Base-by-base conservation (phyloP, 331 rosid genomes). In the Malus hybrid region DNA sequence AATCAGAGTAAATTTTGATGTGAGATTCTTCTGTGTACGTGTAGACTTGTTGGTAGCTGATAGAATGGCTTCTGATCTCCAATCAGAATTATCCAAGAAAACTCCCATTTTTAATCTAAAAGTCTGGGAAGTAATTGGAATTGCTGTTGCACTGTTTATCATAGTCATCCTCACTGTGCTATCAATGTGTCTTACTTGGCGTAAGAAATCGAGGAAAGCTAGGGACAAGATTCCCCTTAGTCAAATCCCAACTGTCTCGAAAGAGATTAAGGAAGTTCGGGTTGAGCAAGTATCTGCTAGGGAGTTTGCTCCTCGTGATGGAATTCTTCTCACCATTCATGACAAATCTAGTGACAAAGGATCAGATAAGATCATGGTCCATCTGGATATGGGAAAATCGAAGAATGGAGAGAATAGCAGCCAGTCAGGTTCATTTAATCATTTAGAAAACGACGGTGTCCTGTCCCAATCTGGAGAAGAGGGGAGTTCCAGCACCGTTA, bases 201-300 rank as follows among this genome's bases (percentile, higher is more conserved):
- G 88, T 81, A 90, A 90, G 89, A 93, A 87, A 74, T 88, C 93
- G 48, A 80, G 87, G 77, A 86, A 83, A 82, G 83, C 87, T 64
- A 80, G 84, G 78, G 71, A 78, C 44, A 85, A 70, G 56, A 76
- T 86, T 73, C 91, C 90, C 61, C 73, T 56, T 28, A 88, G 82
- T 82, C 95, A 86, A 79, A 93, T 90, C 86, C 98, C 98, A 18
- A 48, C 80, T 20, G 84, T 89, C 18, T 93, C 98, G 5, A 93
- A 93, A 85, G 98, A 93, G 81, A 93, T 93, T 73, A 93, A 89
- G 87, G 98, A 93, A 77, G 98, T 93, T 67, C 54, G 93, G 79
- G 93, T 93, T 36, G 96, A 90, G 86, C 98, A 90, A 83, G 83
- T 93, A 19, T 67, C 94, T 42, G 67, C 89, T 8, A 85, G 84